A percentile compares a stretch with the other conserved stretches of the same genome.
Evolutionary conservation across 2,329 filamentous ascomycete genomes (phyloP).

Genomic region (Phyllosticta paracitricarpa): DNA sequence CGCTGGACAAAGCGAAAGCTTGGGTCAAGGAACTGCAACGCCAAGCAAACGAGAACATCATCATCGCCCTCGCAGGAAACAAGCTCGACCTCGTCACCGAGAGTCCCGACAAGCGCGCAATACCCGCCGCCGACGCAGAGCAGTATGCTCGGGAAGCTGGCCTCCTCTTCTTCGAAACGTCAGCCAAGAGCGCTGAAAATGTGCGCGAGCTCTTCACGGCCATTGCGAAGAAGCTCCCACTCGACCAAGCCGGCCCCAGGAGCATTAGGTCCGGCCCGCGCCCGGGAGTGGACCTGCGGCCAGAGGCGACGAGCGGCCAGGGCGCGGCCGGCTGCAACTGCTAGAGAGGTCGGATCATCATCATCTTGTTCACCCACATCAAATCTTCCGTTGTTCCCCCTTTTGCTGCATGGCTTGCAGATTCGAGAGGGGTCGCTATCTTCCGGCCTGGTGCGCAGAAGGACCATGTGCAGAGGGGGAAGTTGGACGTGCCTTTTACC

Average conservation of each 20-base stretch:
- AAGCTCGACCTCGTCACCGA: slow-evolving; percentile 94
- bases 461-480: slow-evolving; percentile 2
- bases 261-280: slow-evolving; percentile 59
- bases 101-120: slow-evolving; percentile 90
- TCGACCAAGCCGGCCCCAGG: slow-evolving; percentile 90
- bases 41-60: slow-evolving; percentile 98
- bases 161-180: slow-evolving; percentile 96
- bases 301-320: slow-evolving; percentile 47
- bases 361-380: neutral
- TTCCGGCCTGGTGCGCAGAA: neutral
- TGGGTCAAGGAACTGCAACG: slow-evolving; percentile 99
- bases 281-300: slow-evolving; percentile 57
- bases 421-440: neutral
- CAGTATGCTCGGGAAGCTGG: slow-evolving; percentile 90
- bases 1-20: slow-evolving; percentile 95
- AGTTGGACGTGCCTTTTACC: neutral
- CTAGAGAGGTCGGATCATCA: slow-evolving; percentile 29
- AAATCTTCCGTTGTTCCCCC: slow-evolving; percentile 7
- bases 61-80: slow-evolving; percentile 95
- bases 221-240: slow-evolving; percentile 93
- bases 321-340: slow-evolving; percentile 55
- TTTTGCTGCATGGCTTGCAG: slow-evolving; percentile 3
- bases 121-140: slow-evolving; percentile 80
- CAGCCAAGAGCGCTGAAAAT: slow-evolving; percentile 94
- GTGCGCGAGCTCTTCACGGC: slow-evolving; percentile 92